phyloP scores from a whole-genome alignment of 2,329 filamentous ascomycete species.

The Microdochium paspali region DNA sequence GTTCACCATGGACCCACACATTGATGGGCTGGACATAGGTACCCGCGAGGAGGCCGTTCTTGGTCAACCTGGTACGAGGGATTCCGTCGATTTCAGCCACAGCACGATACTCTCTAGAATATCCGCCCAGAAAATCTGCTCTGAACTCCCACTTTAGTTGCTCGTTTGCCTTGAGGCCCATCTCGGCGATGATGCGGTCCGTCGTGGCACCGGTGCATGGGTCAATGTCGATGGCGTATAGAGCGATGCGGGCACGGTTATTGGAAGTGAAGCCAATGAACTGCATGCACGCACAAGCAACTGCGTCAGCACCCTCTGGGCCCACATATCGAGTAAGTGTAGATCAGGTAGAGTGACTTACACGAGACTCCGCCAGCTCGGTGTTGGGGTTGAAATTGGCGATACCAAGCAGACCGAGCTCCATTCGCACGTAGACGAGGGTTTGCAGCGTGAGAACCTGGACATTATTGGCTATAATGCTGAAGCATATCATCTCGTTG shows the following conservation, averaged over 20 bases:
- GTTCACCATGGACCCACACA: slow-evolving; percentile 26
- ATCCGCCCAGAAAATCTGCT: slow-evolving; percentile 19
- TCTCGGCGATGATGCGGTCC: slow-evolving; percentile 21
- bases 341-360: too few species aligned
- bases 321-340: too few species aligned
- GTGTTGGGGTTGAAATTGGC: slow-evolving; percentile 22
- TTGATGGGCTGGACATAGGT: slow-evolving; percentile 25
- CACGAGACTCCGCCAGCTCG: slow-evolving; percentile 24
- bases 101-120: slow-evolving; percentile 24
- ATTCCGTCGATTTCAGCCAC: slow-evolving; percentile 22
- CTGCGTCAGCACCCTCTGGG: too few species aligned
- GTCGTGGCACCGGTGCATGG: slow-evolving; percentile 23
- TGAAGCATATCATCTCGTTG: slow-evolving; percentile 22
- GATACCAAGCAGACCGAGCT: slow-evolving; percentile 23
- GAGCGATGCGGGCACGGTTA: slow-evolving; percentile 16
- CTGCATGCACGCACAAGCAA: slow-evolving; percentile 6
- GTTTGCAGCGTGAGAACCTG: slow-evolving; percentile 22
- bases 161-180: slow-evolving; percentile 19
- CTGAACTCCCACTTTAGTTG: slow-evolving; percentile 27
- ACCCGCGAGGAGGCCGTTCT: slow-evolving; percentile 23
- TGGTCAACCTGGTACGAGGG: slow-evolving; percentile 17
- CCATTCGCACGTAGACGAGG: slow-evolving; percentile 24
- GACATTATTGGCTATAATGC: slow-evolving; percentile 24
- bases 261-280: slow-evolving; percentile 25
- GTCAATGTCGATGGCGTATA: slow-evolving; percentile 26